Conservation (phyloP, 441 rosid genomes). For the Gossypium schwendimanii region DNA sequence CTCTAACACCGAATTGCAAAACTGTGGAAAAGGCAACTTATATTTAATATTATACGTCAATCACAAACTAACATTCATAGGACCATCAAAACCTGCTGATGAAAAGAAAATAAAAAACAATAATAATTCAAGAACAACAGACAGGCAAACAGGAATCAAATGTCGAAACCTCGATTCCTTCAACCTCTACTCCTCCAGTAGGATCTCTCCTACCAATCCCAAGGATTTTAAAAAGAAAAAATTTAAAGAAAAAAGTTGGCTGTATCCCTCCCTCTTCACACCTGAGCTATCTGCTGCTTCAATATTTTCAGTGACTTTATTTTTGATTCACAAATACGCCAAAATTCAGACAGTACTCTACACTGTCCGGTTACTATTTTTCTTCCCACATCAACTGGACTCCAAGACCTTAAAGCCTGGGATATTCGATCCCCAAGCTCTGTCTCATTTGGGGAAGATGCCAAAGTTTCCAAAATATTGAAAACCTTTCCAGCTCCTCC, state of each 20-base stretch:
- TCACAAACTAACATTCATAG: slow-evolving; percentile 5
- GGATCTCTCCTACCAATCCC: neutral
- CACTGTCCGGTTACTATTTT: slow-evolving; percentile 47
- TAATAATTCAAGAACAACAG: neutral
- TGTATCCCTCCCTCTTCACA: slow-evolving; percentile 23
- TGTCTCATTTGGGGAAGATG: slow-evolving; percentile 33
- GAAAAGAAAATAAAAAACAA: slow-evolving; percentile 6
- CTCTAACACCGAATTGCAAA: neutral
- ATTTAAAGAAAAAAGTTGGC: neutral
- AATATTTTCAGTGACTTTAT: slow-evolving; percentile 43
- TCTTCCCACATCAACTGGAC: slow-evolving; percentile 45
- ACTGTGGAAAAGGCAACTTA: neutral
- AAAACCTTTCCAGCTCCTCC: slow-evolving; percentile 70
- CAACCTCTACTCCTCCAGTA: neutral
- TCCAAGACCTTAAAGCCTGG: slow-evolving; percentile 60
- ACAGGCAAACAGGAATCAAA: neutral
- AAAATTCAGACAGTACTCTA: slow-evolving; percentile 40
- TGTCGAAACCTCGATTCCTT: neutral
- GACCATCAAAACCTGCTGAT: slow-evolving; percentile 1
- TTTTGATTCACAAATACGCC: slow-evolving; percentile 59
- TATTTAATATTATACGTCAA: neutral
- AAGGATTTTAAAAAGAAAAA: neutral
- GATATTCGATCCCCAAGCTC: slow-evolving; percentile 56
- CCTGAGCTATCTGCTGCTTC: slow-evolving; percentile 53
- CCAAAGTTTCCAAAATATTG: slow-evolving; percentile 38